phyloP scores from a whole-genome alignment of 2,329 filamentous ascomycete species.

The Colletotrichum tofieldiae region DNA sequence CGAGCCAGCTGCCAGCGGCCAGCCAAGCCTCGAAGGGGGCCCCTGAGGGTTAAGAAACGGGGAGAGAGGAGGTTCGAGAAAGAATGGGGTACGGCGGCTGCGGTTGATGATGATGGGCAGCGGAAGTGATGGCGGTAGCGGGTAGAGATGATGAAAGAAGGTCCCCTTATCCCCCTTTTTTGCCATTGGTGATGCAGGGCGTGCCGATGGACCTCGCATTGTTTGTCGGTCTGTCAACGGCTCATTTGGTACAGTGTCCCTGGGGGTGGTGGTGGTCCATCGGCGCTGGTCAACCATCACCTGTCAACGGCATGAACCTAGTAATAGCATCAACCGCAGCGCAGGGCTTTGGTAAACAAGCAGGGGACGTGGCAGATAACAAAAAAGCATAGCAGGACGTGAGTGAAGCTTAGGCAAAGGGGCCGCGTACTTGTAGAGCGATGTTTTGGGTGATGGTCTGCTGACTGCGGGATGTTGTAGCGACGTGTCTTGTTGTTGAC shows the following conservation, averaged over 20 bases:
- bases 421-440: not conserved
- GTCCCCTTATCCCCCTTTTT: conserved; percentile 24
- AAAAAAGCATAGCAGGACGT: conserved; percentile 21
- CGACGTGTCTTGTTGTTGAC: not conserved
- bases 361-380: not conserved
- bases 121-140: conserved; percentile 17
- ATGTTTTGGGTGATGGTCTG: not conserved
- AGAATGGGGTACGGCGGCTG: not conserved
- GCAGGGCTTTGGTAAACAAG: not conserved
- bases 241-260: conserved; percentile 17
- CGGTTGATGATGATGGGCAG: conserved; percentile 26
- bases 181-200: conserved; percentile 34
- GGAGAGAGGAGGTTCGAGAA: not conserved
- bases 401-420: not conserved
- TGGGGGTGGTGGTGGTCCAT: conserved; percentile 3
- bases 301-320: conserved; percentile 9
- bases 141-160: conserved; percentile 13
- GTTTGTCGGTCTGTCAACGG: conserved; percentile 27
- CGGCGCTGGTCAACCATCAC: not conserved
- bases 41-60: not conserved
- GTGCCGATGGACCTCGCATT: conserved; percentile 20
- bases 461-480: not conserved
- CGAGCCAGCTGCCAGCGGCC: conserved; percentile 12
- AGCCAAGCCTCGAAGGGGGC: conserved; percentile 9
- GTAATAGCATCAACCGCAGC: conserved; percentile 16